These are phyloP conservation scores for Ajuga chamaepitys DNA, from an alignment of 257 asterid species.

Conservation along the genomic window DNA sequence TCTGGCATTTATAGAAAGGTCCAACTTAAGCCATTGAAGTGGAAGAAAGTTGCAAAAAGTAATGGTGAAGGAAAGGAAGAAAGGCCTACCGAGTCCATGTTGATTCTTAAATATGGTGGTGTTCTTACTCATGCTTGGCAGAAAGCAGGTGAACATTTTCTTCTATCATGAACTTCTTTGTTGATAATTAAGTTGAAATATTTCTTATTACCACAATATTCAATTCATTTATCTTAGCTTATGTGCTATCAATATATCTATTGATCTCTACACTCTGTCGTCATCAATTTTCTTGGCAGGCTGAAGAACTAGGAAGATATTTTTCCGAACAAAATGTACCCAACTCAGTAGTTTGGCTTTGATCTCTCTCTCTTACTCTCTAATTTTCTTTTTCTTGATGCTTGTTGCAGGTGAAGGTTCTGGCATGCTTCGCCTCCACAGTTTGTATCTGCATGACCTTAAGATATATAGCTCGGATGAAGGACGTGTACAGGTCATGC, in stretches of 20 bases:
- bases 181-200: background rate
- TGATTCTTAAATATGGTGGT: constrained; percentile 98
- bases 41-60: constrained; percentile 67
- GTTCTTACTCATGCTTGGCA: constrained; percentile 99
- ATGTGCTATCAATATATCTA: background rate
- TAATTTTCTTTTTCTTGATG: constrained; percentile 5
- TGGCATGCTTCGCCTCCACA: constrained; percentile 97
- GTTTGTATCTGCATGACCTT: constrained; percentile 92
- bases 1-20: constrained; percentile 97
- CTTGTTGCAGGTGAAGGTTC: constrained; percentile 84
- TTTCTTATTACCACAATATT: background rate
- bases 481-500: constrained; percentile 96
- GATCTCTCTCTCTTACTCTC: background rate
- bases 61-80: constrained; percentile 95
- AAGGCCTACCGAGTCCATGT: constrained; percentile 84
- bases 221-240: background rate
- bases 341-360: constrained; percentile 43
- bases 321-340: constrained; percentile 91
- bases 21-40: constrained; percentile 87
- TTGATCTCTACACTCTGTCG: too few species aligned
- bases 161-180: background rate
- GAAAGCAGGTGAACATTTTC: constrained; percentile 66
- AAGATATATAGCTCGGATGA: constrained; percentile 97
- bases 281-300: constrained; percentile 50
- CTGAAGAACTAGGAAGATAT: constrained; percentile 97